Base-by-base conservation (phyloP, 140 eudicot genomes). In the Cichorium intybus region DNA sequence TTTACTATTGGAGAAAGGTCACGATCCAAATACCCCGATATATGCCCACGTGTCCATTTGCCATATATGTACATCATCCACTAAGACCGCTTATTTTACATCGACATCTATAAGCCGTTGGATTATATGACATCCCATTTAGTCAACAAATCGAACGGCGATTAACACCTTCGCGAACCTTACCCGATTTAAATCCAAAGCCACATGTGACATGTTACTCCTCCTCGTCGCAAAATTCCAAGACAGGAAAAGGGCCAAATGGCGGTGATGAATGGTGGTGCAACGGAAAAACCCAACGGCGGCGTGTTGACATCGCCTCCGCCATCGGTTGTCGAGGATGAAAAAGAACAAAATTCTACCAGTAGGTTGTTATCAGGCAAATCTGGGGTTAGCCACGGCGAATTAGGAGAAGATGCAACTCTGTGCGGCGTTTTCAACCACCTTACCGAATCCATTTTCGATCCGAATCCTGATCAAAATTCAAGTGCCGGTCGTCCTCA, bases 401-500 rank as follows among this genome's bases (percentile, higher is more conserved):
- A 57, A 54, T 33, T 60, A 27, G 67, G 63, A 17, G 68, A 79
- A 14, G 80, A 70, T n/a, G 48, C 56, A n/a, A 86, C 86, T 6
- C 75, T 89, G 29, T 72, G 22, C 77, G 61, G 68, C 60, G 62
- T 81, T 29, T 48, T 84, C 39, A 71, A 75, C 26, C 77, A 75
- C 54, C 74, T 86, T 7, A 62, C 65, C 39, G 39, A 71, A 37
- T 74, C 75, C 16, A 60, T 89, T 27, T 67, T 84, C 60, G 80
- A 73, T 57, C 81, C 86, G 2, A 43, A 48, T 22, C 69, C 72
- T 7, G 56, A 62, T 33, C 15, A 39, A 11, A 47, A 31, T 17
- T 20, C 31, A 7, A 49, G 47, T 28, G 14, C 41, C 0, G n/a
- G 72, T 6, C 66, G 52, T 34, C 21, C 71, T 50, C 67, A 71